A percentile compares a stretch with the other conserved stretches of the same genome.
phyloP scores from a whole-genome alignment of 2,329 filamentous ascomycete genomes.

The Aspergillus oerlinghausenensis region DNA sequence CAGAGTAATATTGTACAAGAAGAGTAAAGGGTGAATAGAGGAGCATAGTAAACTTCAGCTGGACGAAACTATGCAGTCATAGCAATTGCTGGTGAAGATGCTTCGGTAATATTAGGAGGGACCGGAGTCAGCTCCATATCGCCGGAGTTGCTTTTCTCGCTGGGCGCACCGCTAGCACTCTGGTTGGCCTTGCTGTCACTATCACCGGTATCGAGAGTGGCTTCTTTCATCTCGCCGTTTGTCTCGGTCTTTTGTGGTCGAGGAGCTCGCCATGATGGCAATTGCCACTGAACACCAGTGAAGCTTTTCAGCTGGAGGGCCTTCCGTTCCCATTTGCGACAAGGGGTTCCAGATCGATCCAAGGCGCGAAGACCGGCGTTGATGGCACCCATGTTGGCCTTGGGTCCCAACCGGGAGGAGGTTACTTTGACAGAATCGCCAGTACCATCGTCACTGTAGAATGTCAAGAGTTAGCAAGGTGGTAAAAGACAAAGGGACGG shows the following conservation, averaged over 20 bases:
- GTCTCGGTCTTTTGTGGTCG: constrained; percentile 44
- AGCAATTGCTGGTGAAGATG: constrained; percentile 46
- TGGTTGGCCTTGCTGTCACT: constrained; percentile 55
- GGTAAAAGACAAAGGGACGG: neutral
- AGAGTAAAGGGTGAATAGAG: constrained; percentile 1
- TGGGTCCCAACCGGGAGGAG: constrained; percentile 74
- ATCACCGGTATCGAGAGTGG: constrained; percentile 52
- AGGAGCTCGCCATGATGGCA: constrained; percentile 72
- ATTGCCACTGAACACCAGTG: constrained; percentile 77
- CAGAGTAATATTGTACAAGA: constrained; percentile 24
- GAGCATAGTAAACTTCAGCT: neutral
- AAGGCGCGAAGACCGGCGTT: constrained; percentile 93
- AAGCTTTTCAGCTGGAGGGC: constrained; percentile 85
- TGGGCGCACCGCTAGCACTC: constrained; percentile 52
- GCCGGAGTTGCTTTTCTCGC: constrained; percentile 57
- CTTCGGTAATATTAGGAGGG: constrained; percentile 46
- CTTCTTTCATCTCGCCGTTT: constrained; percentile 55
- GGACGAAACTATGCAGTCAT: constrained; percentile 31
- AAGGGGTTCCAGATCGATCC: constrained; percentile 86
- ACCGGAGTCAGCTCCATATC: constrained; percentile 45
- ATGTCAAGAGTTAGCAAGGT: constrained; percentile 1
- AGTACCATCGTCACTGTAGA: constrained; percentile 46
- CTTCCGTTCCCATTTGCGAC: constrained; percentile 84
- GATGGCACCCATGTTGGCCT: constrained; percentile 95
- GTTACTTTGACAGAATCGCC: constrained; percentile 38